These are phyloP conservation scores for Bipolaris oryzae DNA, from an alignment of 2,329 filamentous ascomycete genomes.

Conservation along the genomic window DNA sequence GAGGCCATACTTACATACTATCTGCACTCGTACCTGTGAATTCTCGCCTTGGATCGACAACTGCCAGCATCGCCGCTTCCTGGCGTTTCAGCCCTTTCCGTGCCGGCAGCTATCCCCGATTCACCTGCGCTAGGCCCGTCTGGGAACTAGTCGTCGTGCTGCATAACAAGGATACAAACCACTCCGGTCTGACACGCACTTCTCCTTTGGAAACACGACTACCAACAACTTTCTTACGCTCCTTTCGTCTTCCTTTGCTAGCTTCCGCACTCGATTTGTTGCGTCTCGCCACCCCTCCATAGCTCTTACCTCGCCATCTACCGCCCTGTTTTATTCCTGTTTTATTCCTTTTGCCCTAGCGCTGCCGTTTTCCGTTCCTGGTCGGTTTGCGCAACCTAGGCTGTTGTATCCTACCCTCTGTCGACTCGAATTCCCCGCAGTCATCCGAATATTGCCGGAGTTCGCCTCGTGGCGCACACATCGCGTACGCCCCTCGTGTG, in stretches of 20 bases:
- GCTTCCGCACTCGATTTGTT: not conserved
- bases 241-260: not conserved
- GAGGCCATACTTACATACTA: not conserved
- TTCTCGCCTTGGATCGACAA: not conserved
- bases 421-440: not conserved
- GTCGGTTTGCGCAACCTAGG: not conserved
- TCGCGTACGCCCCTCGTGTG: not conserved
- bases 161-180: not conserved
- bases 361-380: not conserved
- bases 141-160: not conserved
- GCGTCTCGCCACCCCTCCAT: not conserved
- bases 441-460: not conserved
- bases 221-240: slow-evolving; percentile 1
- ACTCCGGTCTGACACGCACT: not conserved
- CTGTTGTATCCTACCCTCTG: not conserved
- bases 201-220: slow-evolving; percentile 6
- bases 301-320: not conserved
- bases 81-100: slow-evolving; percentile 7
- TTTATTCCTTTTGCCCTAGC: not conserved
- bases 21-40: not conserved
- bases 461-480: not conserved
- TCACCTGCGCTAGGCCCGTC: not conserved
- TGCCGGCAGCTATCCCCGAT: slow-evolving; percentile 5
- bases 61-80: not conserved
- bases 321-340: not conserved